Base-by-base conservation (phyloP, 73 alveolate species). In the Tetrahymena borealis region DNA sequence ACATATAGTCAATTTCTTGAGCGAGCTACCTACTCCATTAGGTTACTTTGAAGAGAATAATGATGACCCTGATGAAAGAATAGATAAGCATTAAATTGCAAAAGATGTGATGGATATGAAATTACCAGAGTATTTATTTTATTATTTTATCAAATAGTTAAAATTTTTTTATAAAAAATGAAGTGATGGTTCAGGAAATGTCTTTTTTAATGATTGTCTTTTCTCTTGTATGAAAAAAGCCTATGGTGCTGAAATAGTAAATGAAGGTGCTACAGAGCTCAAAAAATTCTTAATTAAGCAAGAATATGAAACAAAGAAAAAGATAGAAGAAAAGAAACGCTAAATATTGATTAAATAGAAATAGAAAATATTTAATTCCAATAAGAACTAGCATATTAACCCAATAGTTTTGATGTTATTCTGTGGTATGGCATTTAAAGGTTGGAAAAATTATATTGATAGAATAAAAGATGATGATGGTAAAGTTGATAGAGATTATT, bases 1-100 rank as follows among this genome's bases (percentile, higher is more conserved):
- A 24, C 33, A 39, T 92, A 93, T 95, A 4, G 96, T 95, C 16
- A 94, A 91, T 35, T 95, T 94, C 92, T 95, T 91, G 79, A 33
- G 85, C 39, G 92, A 95, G 1, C 79, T 95, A 95, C 90, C 91
- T 12, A 94, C 90, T 18, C 96, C 95, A 11, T 85, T 95, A 32
- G 98, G 98, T 11, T 0, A 35, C 28, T 24, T 6, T 35, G 0
- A 60, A 60, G 13, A 60, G 28, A 60, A 35, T n/a, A n/a, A n/a
- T n/a, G n/a, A n/a, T n/a, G n/a, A n/a, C n/a, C n/a, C n/a, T n/a
- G n/a, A n/a, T n/a, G n/a, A n/a, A n/a, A n/a, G n/a, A n/a, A n/a
- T n/a, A n/a, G n/a, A n/a, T n/a, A n/a, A n/a, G n/a, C n/a, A n/a
- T n/a, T n/a, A 60, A 35, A 60, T 60, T 2, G 85, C 85, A n/a